These are phyloP conservation scores for Solanum rostratum DNA, from an alignment of 257 asterid genomes.

Conservation along the genomic window DNA sequence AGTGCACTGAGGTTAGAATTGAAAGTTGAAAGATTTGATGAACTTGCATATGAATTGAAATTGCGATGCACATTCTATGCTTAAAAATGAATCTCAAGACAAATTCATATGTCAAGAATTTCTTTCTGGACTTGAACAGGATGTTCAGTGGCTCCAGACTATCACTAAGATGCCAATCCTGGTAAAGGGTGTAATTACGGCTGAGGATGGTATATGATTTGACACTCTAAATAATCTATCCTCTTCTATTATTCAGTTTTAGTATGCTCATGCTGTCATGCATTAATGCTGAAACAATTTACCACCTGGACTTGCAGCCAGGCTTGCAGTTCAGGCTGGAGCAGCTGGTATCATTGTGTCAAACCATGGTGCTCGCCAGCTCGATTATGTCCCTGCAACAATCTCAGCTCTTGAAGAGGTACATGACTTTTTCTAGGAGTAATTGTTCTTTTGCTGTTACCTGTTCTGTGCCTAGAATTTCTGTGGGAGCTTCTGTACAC, in stretches of 20 bases:
- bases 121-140: slow-evolving; percentile 34
- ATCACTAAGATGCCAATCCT: slow-evolving; percentile 89
- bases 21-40: background rate
- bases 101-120: background rate
- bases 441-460: background rate
- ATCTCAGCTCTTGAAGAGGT: slow-evolving; percentile 90
- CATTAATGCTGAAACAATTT: background rate
- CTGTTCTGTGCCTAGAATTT: background rate
- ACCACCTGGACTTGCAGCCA: slow-evolving; percentile 32
- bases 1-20: background rate
- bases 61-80: background rate
- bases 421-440: background rate
- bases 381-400: slow-evolving; percentile 87
- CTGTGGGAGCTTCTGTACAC: background rate
- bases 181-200: slow-evolving; percentile 93
- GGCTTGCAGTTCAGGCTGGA: slow-evolving; percentile 76
- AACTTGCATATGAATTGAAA: background rate
- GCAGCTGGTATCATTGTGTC: slow-evolving; percentile 92
- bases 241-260: background rate
- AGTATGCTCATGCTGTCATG: background rate
- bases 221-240: background rate
- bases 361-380: slow-evolving; percentile 97
- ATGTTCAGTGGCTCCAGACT: slow-evolving; percentile 93
- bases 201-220: slow-evolving; percentile 65
- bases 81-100: background rate